Conservation (phyloP, 768 basidiomycete species). For the Boletales sp. region DNA sequence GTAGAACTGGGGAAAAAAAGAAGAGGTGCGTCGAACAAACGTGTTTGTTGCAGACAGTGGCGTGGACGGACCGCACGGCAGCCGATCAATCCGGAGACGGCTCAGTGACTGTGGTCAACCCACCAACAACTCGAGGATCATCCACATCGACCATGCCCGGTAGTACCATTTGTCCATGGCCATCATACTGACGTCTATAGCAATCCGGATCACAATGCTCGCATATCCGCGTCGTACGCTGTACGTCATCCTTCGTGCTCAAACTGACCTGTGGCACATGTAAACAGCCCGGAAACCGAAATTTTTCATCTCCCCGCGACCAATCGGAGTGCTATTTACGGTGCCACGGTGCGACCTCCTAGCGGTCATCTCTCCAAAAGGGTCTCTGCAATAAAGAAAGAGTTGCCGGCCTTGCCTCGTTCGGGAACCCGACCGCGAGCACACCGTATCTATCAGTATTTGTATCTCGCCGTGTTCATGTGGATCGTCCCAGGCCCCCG, state of each 20-base stretch:
- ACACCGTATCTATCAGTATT: neutral
- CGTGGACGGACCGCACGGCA: conserved; percentile 9
- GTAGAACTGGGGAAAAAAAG: conserved; percentile 6
- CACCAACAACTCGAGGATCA: conserved; percentile 14
- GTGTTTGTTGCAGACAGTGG: neutral
- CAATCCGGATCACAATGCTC: conserved; percentile 7
- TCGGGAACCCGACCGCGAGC: neutral
- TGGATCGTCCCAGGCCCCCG: neutral
- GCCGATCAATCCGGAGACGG: conserved; percentile 13
- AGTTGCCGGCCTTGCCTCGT: neutral
- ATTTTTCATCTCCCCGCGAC: neutral
- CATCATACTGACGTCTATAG: conserved; percentile 6
- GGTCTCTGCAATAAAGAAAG: neutral
- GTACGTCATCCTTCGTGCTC: conserved; percentile 10
- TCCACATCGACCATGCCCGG: neutral
- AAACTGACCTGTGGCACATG: neutral
- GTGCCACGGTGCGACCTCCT: neutral
- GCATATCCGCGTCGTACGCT: neutral
- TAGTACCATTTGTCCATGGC: neutral
- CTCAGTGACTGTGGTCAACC: neutral
- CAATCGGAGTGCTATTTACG: neutral
- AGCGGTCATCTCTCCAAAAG: neutral
- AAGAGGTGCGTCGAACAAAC: neutral
- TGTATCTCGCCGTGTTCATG: conserved; percentile 1
- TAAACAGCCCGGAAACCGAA: neutral